Percentiles rank a stretch among this genome's conserved stretches.
These are phyloP conservation scores for Aspergillus sclerotialis DNA, from an alignment of 2,329 filamentous ascomycete species.

Conservation along the genomic window DNA sequence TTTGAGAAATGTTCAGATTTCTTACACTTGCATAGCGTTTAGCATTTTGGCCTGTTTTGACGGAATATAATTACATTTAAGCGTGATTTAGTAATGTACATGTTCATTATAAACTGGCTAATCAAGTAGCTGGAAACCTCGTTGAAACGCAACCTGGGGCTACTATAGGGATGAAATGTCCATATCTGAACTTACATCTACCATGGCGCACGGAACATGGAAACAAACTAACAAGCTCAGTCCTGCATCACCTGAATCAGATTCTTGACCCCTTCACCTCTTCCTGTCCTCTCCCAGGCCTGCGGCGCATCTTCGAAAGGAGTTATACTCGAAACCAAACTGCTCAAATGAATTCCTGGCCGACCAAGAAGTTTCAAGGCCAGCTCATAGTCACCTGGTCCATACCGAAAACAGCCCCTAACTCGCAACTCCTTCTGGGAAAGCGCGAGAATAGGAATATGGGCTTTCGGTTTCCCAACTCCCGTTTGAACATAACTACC, in stretches of 20 bases:
- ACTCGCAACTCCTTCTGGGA: conserved; percentile 29
- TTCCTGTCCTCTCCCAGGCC: conserved; percentile 21
- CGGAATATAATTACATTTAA: no score
- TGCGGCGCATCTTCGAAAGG: conserved; percentile 22
- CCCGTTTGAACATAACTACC: conserved; percentile 30
- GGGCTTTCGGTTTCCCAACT: conserved; percentile 30
- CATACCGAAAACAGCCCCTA: conserved; percentile 27
- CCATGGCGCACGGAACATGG: no score
- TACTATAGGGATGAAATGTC: no score
- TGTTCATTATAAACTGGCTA: no score
- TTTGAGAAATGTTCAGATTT: no score
- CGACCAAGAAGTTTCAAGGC: conserved; percentile 33
- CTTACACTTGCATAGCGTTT: no score
- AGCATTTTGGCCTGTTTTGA: no score
- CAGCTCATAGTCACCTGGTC: conserved; percentile 25
- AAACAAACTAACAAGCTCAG: no score
- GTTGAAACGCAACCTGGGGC: no score
- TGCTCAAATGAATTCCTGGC: conserved; percentile 18
- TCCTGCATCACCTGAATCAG: conserved; percentile 7
- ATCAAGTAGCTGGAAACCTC: no score
- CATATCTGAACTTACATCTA: no score
- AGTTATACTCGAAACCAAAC: conserved; percentile 22
- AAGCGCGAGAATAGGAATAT: conserved; percentile 29
- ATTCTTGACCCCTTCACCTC: conserved; percentile 9
- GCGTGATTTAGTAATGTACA: no score